Evolutionary conservation across 345 rosid genomes (phyloP), one percentile per base, ranked within the genome.

Genomic region (Lagerstroemia speciosa): DNA sequence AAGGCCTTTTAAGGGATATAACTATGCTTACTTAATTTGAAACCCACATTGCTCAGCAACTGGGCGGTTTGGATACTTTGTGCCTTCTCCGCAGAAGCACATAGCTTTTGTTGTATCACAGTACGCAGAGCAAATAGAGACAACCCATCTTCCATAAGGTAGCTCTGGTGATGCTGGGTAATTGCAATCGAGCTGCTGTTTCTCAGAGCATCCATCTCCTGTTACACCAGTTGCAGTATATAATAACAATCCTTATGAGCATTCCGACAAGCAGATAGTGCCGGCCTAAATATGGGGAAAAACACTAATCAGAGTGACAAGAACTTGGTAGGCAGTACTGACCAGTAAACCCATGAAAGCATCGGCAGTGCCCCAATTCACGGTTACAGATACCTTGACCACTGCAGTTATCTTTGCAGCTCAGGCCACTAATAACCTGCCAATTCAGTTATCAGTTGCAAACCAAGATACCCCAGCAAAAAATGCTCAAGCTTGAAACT

Each of bases 11-110:
- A 63, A 64, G 57, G 34, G 77, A 57, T 70, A 9, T 69, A 19
- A 24, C 62, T 34, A 64, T 46, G 69, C 90, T 85, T 83, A 86
- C 99, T 78, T 85, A 37, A 80, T 33, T 62, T 85, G 88, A 78
- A 93, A 93, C 53, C 98, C 97, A 73, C 97, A 93, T 33, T 87
- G 70, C 83, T 93, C 99, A 40, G 99, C 84, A 61, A 73, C 86
- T 27, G 99, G 99, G 65, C 99, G 94, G 72, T 86, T 85, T 64
- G 99, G 99, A 78, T 91, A 94, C 69, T 86, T 94, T 63, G 96
- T 89, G 83, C 96, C 95, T 83, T 88, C 95, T 76, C 97, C 99
- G 81, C 99, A 91, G 81, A 88, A 94, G 78, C 99, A 94, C 95
- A 85, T 89, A 67, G 99, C 96, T 78, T 91, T 83, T 30, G 90